Evolutionary conservation across 169 alveolate genomes (phyloP).

Genomic region (Plasmodium relictum): DNA sequence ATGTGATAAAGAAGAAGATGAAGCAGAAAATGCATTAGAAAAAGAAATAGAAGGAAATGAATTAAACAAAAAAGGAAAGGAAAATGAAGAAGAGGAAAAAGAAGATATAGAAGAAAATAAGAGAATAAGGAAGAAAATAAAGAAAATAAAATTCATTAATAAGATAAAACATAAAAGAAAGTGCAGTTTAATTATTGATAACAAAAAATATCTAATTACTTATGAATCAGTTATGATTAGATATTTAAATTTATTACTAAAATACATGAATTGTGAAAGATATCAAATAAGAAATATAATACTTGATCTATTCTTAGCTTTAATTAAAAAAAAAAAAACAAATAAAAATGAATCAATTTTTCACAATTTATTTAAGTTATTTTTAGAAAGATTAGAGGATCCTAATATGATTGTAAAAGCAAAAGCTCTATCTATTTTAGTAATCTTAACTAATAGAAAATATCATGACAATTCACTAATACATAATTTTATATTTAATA

Average conservation of each 20-base stretch:
- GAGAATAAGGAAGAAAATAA: background rate
- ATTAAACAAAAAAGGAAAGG: background rate
- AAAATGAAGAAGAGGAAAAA: background rate
- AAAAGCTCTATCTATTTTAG: slow-evolving; percentile 61
- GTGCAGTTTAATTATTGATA: slow-evolving; percentile 20
- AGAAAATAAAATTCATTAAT: background rate
- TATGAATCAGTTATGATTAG: slow-evolving; percentile 64
- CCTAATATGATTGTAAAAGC: slow-evolving; percentile 55
- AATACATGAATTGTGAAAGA: slow-evolving; percentile 63
- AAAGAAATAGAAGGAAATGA: background rate
- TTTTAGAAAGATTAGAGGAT: slow-evolving; percentile 70
- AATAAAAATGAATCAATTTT: slow-evolving; percentile 58
- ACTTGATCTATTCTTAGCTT: slow-evolving; percentile 47
- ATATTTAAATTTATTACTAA: slow-evolving; percentile 38
- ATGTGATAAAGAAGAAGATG: background rate
- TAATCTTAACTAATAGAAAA: slow-evolving; percentile 34
- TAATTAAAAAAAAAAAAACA: slow-evolving; percentile 61
- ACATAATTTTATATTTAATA: slow-evolving; percentile 55
- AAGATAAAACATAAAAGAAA: slow-evolving; percentile 27
- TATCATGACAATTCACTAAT: slow-evolving; percentile 39
- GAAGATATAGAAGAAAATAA: background rate
- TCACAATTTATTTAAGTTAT: slow-evolving; percentile 38
- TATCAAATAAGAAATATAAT: slow-evolving; percentile 44
- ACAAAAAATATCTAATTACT: slow-evolving; percentile 27
- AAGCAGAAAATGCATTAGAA: background rate